Evolutionary conservation across 306 rosid species (phyloP).

Genomic region (Mucuna pruriens): DNA sequence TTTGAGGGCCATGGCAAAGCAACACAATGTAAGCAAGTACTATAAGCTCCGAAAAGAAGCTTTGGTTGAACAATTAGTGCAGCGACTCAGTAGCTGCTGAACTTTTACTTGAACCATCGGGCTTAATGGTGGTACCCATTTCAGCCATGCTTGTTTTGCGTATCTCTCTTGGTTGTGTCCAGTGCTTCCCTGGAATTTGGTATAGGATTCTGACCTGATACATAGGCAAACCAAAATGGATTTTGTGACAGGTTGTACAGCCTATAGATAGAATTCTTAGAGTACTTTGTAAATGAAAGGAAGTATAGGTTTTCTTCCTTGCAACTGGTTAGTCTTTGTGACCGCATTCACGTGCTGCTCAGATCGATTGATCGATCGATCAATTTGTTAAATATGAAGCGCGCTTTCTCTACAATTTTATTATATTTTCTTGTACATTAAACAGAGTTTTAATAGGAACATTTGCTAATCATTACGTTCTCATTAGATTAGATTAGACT

Average conservation of each 20-base stretch:
- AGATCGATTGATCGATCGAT: not conserved
- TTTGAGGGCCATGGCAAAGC: slow-evolving; percentile 54
- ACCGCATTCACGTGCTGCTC: not conserved
- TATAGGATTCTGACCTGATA: slow-evolving; percentile 35
- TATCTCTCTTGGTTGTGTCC: slow-evolving; percentile 8
- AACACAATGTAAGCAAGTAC: slow-evolving; percentile 24
- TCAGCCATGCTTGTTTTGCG: slow-evolving; percentile 27
- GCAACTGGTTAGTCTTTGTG: slow-evolving; percentile 25
- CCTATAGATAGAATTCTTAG: slow-evolving; percentile 42
- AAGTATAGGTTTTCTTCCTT: slow-evolving; percentile 43
- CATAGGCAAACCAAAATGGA: slow-evolving; percentile 38
- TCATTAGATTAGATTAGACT: no score
- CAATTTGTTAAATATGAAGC: not conserved
- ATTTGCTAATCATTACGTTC: no score
- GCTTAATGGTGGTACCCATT: slow-evolving; percentile 31
- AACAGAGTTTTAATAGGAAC: no score
- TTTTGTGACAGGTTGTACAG: slow-evolving; percentile 44
- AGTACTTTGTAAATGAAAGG: slow-evolving; percentile 45
- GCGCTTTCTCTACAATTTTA: not conserved
- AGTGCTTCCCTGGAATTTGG: slow-evolving; percentile 29
- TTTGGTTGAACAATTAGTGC: slow-evolving; percentile 40
- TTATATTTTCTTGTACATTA: not conserved
- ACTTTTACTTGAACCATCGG: not conserved
- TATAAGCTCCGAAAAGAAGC: slow-evolving; percentile 39
- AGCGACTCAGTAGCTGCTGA: slow-evolving; percentile 36